phyloP scores from a whole-genome alignment of 805 yeast species.

The Candida piceae region DNA sequence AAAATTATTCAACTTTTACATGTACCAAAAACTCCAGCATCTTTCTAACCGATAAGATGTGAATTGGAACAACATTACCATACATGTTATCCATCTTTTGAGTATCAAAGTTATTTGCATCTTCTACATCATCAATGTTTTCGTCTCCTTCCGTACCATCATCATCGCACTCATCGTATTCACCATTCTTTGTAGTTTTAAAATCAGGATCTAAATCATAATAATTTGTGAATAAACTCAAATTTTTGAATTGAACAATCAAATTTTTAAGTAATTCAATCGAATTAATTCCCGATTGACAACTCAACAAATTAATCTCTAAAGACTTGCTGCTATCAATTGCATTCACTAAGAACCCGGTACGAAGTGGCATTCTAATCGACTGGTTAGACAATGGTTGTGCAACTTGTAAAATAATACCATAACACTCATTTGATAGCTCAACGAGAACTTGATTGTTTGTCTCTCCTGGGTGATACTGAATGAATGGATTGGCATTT shows the following conservation, averaged over 20 bases:
- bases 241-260: slow-evolving; percentile 55
- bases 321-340: slow-evolving; percentile 28
- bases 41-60: slow-evolving; percentile 62
- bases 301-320: slow-evolving; percentile 67
- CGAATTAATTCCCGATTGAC: slow-evolving; percentile 62
- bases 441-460: slow-evolving; percentile 37
- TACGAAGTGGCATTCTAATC: slow-evolving; percentile 61
- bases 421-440: slow-evolving; percentile 46
- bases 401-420: slow-evolving; percentile 53
- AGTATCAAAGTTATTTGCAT: too few species aligned
- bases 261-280: slow-evolving; percentile 49
- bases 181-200: too few species aligned
- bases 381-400: slow-evolving; percentile 69
- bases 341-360: slow-evolving; percentile 57
- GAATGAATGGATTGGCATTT: slow-evolving; percentile 1
- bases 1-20: slow-evolving; percentile 38
- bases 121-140: too few species aligned
- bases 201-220: slow-evolving; percentile 4
- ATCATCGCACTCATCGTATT: slow-evolving; percentile 6
- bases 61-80: slow-evolving; percentile 61
- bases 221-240: slow-evolving; percentile 34
- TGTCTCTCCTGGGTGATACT: background rate
- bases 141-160: too few species aligned
- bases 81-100: background rate
- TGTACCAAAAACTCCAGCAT: slow-evolving; percentile 56